phyloP scores from a whole-genome alignment of 1,284 basidiomycete genomes.

The Trichosporon ovoides region DNA sequence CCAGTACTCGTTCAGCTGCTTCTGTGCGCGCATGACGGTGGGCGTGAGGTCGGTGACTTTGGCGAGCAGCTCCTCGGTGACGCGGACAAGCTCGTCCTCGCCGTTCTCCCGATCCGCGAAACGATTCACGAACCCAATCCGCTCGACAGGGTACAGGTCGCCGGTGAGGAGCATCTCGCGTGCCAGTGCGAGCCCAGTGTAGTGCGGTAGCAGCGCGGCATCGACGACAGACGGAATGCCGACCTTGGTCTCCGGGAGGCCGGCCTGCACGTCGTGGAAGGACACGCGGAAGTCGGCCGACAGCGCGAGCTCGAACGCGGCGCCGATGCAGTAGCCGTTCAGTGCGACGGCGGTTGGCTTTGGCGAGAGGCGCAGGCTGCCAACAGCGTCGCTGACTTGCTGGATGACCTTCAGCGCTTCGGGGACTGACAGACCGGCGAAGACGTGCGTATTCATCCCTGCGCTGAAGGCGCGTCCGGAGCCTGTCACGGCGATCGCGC shows the following conservation, averaged over 20 bases:
- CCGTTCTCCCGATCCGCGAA: slow-evolving; percentile 2
- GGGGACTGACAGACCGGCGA: slow-evolving; percentile 6
- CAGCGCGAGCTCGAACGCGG: slow-evolving; percentile 23
- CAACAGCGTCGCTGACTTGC: slow-evolving; percentile 14
- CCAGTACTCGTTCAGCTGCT: slow-evolving; percentile 20
- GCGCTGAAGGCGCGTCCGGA: slow-evolving; percentile 14
- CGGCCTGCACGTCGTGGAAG: neutral
- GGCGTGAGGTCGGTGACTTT: slow-evolving; percentile 19
- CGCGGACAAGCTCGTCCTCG: neutral
- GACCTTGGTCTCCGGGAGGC: slow-evolving; percentile 21
- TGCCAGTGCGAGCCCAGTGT: slow-evolving; percentile 14
- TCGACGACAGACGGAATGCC: slow-evolving; percentile 20
- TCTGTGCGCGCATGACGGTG: slow-evolving; percentile 18
- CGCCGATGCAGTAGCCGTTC: slow-evolving; percentile 18
- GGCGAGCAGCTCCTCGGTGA: slow-evolving; percentile 10
- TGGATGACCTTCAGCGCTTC: slow-evolving; percentile 9
- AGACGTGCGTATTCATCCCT: slow-evolving; percentile 20
- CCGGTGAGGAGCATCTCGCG: slow-evolving; percentile 21
- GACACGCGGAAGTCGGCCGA: slow-evolving; percentile 17
- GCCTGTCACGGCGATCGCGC: slow-evolving; percentile 17
- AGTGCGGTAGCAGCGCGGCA: slow-evolving; percentile 14
- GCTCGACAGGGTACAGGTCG: slow-evolving; percentile 14
- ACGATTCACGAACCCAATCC: slow-evolving; percentile 15
- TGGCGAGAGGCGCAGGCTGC: slow-evolving; percentile 11
- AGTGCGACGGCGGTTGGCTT: slow-evolving; percentile 20